phyloP scores from a whole-genome alignment of 1,284 basidiomycete genomes.

The Microbotryomycetes sp. region DNA sequence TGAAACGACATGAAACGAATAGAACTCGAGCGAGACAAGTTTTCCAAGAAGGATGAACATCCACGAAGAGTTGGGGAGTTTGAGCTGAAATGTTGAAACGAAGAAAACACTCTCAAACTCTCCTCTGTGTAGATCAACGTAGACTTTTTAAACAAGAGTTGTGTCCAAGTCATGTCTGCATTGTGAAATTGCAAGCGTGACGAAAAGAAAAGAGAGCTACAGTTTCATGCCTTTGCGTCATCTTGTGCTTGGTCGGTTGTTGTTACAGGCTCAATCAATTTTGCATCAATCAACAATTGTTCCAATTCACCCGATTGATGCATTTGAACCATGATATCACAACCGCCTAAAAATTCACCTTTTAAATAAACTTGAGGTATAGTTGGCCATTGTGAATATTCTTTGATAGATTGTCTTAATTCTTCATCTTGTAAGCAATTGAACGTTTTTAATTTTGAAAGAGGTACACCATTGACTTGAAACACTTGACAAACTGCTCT shows the following conservation, averaged over 20 bases:
- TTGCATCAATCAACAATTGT: constrained; percentile 65
- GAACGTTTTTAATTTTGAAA: constrained; percentile 64
- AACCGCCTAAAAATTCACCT: constrained; percentile 93
- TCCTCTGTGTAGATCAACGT: neutral
- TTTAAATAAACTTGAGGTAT: constrained; percentile 92
- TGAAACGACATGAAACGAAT: too few relatives aligned
- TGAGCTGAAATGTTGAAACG: neutral
- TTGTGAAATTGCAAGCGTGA: neutral
- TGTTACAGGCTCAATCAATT: constrained; percentile 49
- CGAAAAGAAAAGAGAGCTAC: neutral
- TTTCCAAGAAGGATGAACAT: too few relatives aligned
- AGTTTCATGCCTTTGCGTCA: neutral
- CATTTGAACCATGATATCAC: constrained; percentile 91
- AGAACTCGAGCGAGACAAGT: too few relatives aligned
- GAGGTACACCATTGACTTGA: constrained; percentile 75
- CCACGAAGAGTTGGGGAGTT: neutral
- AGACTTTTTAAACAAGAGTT: neutral
- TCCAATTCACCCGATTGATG: constrained; percentile 94
- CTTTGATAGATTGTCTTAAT: constrained; percentile 78
- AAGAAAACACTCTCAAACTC: neutral
- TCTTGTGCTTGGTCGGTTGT: too few relatives aligned
- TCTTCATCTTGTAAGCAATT: constrained; percentile 85
- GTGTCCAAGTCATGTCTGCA: neutral
- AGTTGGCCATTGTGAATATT: constrained; percentile 97
- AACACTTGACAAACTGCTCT: constrained; percentile 87